phyloP scores from a whole-genome alignment of 768 basidiomycete species.

The Boletus rufocinnamomeus region DNA sequence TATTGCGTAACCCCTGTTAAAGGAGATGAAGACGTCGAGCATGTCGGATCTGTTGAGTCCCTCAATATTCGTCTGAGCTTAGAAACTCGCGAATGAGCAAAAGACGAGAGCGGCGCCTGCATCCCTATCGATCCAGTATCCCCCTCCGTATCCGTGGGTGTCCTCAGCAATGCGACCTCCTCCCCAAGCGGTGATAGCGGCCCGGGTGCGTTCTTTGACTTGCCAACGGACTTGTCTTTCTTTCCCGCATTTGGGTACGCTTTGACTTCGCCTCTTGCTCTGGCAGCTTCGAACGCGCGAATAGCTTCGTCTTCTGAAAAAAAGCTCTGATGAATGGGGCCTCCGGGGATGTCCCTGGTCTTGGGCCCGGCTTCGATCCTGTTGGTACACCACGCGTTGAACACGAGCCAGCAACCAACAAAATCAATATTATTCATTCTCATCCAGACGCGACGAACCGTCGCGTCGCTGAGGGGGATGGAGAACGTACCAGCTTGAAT shows the following conservation, averaged over 20 bases:
- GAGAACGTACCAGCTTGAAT: conserved; percentile 28
- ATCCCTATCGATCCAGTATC: neutral
- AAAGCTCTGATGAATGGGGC: conserved; percentile 47
- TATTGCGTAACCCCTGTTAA: conserved; percentile 28
- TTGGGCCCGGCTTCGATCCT: conserved; percentile 51
- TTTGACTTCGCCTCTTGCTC: conserved; percentile 32
- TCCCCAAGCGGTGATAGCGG: conserved; percentile 20
- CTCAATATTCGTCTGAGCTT: conserved; percentile 13
- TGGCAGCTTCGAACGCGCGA: conserved; percentile 32
- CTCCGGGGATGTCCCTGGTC: conserved; percentile 44
- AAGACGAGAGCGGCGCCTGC: conserved; percentile 2
- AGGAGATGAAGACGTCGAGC: conserved; percentile 25
- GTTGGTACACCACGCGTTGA: conserved; percentile 10
- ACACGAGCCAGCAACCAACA: conserved; percentile 9
- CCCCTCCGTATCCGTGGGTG: conserved; percentile 10
- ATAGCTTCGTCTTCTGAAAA: conserved; percentile 43
- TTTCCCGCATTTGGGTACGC: conserved; percentile 10
- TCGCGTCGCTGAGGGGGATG: conserved; percentile 6
- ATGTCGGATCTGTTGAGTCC: conserved; percentile 12
- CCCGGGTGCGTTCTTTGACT: conserved; percentile 11
- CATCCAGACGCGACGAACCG: conserved; percentile 6
- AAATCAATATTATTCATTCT: conserved; percentile 33
- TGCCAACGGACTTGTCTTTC: neutral
- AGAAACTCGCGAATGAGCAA: conserved; percentile 3
- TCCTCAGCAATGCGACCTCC: conserved; percentile 20